Evolutionary conservation across 2,329 filamentous ascomycete species (phyloP).

Genomic region (Gnomoniopsis smithogilvyi): DNA sequence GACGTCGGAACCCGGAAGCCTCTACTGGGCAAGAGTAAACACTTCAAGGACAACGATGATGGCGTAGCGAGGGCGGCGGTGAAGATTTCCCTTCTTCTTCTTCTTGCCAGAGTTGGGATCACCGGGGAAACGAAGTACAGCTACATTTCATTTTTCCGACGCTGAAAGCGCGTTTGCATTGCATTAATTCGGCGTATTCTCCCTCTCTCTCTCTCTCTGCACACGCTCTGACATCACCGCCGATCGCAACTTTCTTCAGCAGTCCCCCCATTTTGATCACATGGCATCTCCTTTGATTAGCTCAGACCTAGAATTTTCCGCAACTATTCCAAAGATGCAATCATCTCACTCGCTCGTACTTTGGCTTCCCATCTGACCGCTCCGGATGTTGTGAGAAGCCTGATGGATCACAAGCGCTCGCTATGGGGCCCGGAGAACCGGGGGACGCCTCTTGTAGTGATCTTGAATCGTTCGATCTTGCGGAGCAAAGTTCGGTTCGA

Average conservation of each 20-base stretch:
- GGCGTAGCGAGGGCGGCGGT: conserved; percentile 1
- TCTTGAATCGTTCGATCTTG: conserved; percentile 20
- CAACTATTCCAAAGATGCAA: neutral
- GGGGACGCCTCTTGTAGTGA: conserved; percentile 11
- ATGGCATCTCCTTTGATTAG: neutral
- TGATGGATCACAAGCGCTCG: conserved; percentile 1
- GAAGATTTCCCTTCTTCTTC: neutral
- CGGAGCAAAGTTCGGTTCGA: conserved; percentile 12
- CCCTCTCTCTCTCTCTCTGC: neutral
- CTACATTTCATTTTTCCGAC: neutral
- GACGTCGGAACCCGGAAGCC: neutral
- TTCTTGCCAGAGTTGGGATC: neutral
- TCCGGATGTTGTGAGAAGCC: neutral
- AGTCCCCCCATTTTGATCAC: neutral
- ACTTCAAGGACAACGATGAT: neutral
- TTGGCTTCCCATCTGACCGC: conserved; percentile 9
- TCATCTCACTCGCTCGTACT: neutral
- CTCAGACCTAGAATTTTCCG: neutral
- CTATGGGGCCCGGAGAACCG: neutral
- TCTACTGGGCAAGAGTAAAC: neutral
- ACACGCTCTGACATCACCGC: neutral
- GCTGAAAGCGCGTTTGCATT: neutral
- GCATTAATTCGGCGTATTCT: neutral
- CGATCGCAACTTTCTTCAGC: neutral
- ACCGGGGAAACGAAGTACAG: neutral